These are phyloP conservation scores for Kappamyces sp. DNA, from an alignment of 192 early-diverging fungal genomes.

Conservation along the genomic window DNA sequence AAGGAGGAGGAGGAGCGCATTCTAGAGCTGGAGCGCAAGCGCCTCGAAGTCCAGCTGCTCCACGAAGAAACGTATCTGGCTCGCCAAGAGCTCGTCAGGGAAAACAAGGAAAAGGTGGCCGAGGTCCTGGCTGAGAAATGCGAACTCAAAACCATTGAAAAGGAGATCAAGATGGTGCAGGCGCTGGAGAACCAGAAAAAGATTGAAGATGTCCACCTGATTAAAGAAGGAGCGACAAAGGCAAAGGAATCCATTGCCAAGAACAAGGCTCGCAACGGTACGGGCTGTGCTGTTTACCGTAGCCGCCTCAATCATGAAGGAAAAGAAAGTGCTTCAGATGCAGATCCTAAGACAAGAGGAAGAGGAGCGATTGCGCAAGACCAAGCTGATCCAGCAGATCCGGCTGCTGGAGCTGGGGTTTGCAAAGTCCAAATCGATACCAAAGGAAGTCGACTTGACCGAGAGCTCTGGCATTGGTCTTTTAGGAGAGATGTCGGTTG, in stretches of 20 bases:
- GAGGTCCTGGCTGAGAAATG: conserved; percentile 35
- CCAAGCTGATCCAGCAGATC: conserved; percentile 50
- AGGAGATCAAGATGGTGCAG: conserved; percentile 19
- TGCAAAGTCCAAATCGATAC: conserved; percentile 26
- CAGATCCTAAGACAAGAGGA: conserved; percentile 28
- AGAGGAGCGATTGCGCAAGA: conserved; percentile 37
- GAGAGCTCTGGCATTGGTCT: conserved; percentile 41
- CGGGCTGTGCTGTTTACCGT: background rate
- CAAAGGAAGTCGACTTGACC: conserved; percentile 42
- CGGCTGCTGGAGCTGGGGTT: conserved; percentile 41
- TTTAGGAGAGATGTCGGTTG: conserved; percentile 49
- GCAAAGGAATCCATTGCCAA: conserved; percentile 37
- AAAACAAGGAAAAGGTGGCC: conserved; percentile 37
- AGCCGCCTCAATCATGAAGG: conserved; percentile 15
- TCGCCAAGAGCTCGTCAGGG: conserved; percentile 31
- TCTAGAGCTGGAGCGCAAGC: conserved; percentile 36
- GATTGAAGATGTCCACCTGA: conserved; percentile 41
- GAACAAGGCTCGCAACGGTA: conserved; percentile 39
- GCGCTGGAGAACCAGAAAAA: conserved; percentile 38
- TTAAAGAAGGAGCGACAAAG: conserved; percentile 35
- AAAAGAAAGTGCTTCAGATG: conserved; percentile 8
- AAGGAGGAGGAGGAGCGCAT: conserved; percentile 37
- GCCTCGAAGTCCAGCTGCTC: conserved; percentile 44
- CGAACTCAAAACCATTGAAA: conserved; percentile 22
- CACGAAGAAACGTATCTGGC: conserved; percentile 48